Base-by-base conservation (phyloP, 768 basidiomycete genomes). In the Russula vinacea region DNA sequence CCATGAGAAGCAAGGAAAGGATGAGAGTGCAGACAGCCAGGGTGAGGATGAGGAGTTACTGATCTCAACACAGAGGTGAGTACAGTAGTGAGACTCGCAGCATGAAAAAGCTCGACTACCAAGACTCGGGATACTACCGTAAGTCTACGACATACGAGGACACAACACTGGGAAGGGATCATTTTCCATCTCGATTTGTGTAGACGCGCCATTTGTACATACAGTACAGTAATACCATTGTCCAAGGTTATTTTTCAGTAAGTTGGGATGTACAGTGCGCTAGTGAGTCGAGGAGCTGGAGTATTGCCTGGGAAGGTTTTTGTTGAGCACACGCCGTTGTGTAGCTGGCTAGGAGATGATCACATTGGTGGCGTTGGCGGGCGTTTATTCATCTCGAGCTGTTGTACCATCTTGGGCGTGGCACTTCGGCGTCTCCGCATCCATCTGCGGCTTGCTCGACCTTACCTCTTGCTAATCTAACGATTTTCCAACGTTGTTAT, bases 51-150 rank as follows among this genome's bases (percentile, higher is more conserved):
- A 66, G 45, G 70, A 61, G 39, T 56, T 69, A 33, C 56, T 71
- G 2, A 52, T 71, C 19, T 60, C 70, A 10, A 71, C 70, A 4
- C 70, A 71, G 51, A 69, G 70, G 47, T 71, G 62, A 71, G 64
- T 65, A 49, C 22, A 14, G 32, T 39, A 55, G 50, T 47, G 37
- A 53, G 51, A 33, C 17, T 16, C 32, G 54, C 44, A 42, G 54
- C 37, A 55, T 2, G 5, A 29, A 60, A 61, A 49, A 11, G n/a
- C 10, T 40, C 52, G 47, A 39, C 17, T 49, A 54, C 2, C 10
- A 10, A 53, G 35, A 22, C 32, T 10, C n/a, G 10, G 29, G 44
- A 22, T 22, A 16, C 40, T 65, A 19, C 54, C 2, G 13, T 56
- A 22, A 45, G 42, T n/a, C 7, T 49, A 47, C 9, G 19, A n/a